Evolutionary conservation across 257 asterid species (phyloP).

Genomic region (Ajuga chamaepitys): DNA sequence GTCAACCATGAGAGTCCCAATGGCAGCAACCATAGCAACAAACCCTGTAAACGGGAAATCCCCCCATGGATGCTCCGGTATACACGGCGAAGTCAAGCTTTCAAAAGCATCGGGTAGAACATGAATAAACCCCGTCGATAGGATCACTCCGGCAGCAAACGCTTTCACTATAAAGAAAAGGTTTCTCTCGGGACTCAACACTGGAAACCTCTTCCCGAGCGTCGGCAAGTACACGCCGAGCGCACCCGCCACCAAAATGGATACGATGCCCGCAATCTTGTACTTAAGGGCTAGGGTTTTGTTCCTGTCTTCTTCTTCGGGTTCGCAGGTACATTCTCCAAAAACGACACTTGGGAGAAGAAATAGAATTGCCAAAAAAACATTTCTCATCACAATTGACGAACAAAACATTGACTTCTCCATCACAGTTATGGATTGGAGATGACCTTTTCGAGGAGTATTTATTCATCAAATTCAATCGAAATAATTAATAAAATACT

Average conservation of each 20-base stretch:
- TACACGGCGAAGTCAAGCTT: constrained; percentile 28
- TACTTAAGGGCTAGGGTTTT: constrained; percentile 18
- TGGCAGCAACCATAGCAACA: constrained; percentile 34
- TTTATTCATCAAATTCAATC: neutral
- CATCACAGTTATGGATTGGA: neutral
- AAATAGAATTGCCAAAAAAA: neutral
- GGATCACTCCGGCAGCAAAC: constrained; percentile 47
- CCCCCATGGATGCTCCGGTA: constrained; percentile 26
- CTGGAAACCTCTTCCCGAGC: constrained; percentile 14
- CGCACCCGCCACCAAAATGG: constrained; percentile 25
- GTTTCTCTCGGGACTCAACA: constrained; percentile 27
- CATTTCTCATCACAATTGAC: neutral
- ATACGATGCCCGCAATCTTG: constrained; percentile 20
- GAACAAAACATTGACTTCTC: neutral
- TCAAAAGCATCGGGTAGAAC: constrained; percentile 36
- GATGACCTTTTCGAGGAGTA: no score
- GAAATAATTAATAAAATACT: neutral
- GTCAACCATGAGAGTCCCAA: constrained; percentile 36
- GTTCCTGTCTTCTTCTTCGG: neutral
- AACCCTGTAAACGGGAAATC: constrained; percentile 43
- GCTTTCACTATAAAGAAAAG: constrained; percentile 36
- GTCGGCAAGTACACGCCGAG: constrained; percentile 30
- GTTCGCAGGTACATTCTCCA: constrained; percentile 15
- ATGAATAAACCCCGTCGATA: constrained; percentile 41
- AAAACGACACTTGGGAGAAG: neutral